Percentiles rank a stretch among this genome's conserved stretches.
Evolutionary conservation across 805 yeast species (phyloP).

Genomic region (Clavispora asparagi): DNA sequence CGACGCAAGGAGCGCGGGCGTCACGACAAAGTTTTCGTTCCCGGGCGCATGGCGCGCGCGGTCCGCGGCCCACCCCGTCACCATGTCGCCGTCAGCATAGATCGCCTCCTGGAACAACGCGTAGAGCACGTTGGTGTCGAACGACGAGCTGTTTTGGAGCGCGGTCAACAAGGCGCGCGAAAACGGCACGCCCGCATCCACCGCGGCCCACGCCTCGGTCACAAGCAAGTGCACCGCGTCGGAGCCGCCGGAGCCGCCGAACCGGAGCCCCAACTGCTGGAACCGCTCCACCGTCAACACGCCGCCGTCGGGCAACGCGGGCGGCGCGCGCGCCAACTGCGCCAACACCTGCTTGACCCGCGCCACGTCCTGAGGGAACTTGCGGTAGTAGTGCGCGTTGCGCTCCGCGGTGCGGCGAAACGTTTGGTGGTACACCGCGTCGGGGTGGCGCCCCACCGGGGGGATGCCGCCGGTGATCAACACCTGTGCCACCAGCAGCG

Average conservation of each 20-base stretch:
- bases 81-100: conserved; percentile 36
- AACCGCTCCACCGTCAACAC: conserved; percentile 44
- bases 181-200: conserved; percentile 29
- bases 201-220: conserved; percentile 34
- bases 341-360: conserved; percentile 33
- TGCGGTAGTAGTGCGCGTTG: conserved; percentile 42
- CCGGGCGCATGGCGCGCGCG: conserved; percentile 24
- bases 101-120: conserved; percentile 57
- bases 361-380: conserved; percentile 43
- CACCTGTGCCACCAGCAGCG: conserved; percentile 37
- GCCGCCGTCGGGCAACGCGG: conserved; percentile 49
- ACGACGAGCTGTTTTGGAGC: conserved; percentile 32
- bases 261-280: conserved; percentile 46
- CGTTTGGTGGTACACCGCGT: conserved; percentile 46
- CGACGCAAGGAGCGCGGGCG: conserved; percentile 3
- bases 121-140: conserved; percentile 52
- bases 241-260: conserved; percentile 50
- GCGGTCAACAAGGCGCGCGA: conserved; percentile 31
- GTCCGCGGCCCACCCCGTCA: conserved; percentile 46
- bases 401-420: conserved; percentile 43
- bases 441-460: conserved; percentile 41
- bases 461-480: conserved; percentile 57
- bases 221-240: conserved; percentile 43
- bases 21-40: conserved; percentile 22
- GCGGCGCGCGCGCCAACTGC: conserved; percentile 25